phyloP scores from a whole-genome alignment of 169 alveolate species.

The Cyclospora cayetanensis region DNA sequence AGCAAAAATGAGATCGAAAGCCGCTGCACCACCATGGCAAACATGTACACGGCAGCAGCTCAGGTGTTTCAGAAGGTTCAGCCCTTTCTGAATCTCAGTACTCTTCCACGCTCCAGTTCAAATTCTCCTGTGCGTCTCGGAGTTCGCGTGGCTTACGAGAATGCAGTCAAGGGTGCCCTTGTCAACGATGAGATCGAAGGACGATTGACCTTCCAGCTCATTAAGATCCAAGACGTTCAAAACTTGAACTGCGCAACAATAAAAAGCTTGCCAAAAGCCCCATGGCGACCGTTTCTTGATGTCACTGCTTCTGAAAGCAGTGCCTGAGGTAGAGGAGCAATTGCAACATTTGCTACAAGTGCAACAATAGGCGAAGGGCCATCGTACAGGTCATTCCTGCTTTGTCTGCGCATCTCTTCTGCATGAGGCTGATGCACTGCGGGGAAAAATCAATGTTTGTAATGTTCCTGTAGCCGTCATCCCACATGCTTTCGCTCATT shows the following conservation, averaged over 20 bases:
- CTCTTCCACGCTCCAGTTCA: background rate
- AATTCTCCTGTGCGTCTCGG: too few relatives aligned
- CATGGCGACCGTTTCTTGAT: background rate
- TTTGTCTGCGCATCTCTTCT: slow-evolving; percentile 70
- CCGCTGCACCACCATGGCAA: background rate
- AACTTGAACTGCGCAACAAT: background rate
- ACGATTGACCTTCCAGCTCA: slow-evolving; percentile 73
- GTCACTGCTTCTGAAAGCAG: background rate
- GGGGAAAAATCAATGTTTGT: slow-evolving; percentile 86
- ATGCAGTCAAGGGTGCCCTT: slow-evolving; percentile 92
- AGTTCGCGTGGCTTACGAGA: slow-evolving; percentile 28
- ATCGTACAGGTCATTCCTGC: slow-evolving; percentile 62
- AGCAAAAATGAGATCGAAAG: background rate
- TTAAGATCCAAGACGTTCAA: slow-evolving; percentile 82
- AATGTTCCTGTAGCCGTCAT: slow-evolving; percentile 89
- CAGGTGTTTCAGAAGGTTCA: background rate
- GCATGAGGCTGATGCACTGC: slow-evolving; percentile 70
- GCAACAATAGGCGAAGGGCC: background rate
- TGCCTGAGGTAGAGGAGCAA: background rate
- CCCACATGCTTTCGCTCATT: slow-evolving; percentile 91
- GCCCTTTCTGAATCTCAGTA: background rate
- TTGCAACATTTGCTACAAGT: background rate
- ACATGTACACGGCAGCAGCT: background rate
- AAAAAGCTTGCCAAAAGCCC: background rate
- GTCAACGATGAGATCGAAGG: slow-evolving; percentile 89